A percentile compares a stretch with the other conserved stretches of the same genome.
These are phyloP conservation scores for Ceratocystis colombiana DNA, from an alignment of 2,329 filamentous ascomycete genomes.

Conservation along the genomic window DNA sequence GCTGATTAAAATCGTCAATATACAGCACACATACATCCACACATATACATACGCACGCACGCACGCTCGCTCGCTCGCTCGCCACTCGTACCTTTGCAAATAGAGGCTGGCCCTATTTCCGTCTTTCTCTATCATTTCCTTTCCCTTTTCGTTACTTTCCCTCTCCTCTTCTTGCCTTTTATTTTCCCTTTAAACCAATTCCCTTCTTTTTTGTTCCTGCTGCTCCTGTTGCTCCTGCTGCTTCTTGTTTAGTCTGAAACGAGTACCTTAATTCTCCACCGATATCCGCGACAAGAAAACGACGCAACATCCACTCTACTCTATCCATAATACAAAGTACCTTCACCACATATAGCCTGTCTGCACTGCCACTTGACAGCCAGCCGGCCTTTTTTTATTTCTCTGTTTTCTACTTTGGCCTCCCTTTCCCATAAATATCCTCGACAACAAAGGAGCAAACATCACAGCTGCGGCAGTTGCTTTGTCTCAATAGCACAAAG, in stretches of 20 bases:
- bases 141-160: neutral
- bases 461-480: neutral
- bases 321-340: neutral
- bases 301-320: neutral
- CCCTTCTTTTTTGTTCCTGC: conserved; percentile 1
- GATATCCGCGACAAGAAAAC: conserved; percentile 3
- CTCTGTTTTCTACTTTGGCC: neutral
- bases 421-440: neutral
- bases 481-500: neutral
- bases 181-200: neutral
- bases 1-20: neutral
- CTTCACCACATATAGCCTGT: neutral
- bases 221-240: neutral
- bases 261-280: conserved; percentile 6
- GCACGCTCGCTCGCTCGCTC: neutral
- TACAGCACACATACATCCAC: neutral
- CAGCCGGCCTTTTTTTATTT: neutral
- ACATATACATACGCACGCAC: neutral
- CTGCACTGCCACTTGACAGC: conserved; percentile 7
- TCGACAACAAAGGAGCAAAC: neutral
- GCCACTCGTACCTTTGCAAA: neutral
- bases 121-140: neutral
- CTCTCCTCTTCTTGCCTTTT: neutral
- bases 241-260: conserved; percentile 1
- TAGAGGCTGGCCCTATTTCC: neutral